Percentiles rank a stretch among this genome's conserved stretches.
These are phyloP conservation scores for Polychytrium aggregatum DNA, from an alignment of 192 early-diverging fungal genomes.

Conservation along the genomic window DNA sequence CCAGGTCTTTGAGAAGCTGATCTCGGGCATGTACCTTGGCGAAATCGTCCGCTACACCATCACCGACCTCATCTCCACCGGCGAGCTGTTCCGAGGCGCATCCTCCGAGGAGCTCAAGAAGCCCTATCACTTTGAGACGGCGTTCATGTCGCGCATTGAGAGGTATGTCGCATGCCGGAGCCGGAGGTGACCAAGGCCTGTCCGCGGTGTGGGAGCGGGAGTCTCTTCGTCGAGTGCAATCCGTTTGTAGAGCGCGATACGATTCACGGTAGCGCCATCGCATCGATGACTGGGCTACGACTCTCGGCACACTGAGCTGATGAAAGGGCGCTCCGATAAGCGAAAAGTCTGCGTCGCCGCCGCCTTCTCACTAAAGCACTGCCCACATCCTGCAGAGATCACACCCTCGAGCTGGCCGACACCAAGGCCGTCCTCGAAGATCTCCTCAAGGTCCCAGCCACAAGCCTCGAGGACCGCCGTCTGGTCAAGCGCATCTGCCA, in stretches of 20 bases:
- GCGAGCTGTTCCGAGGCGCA: conserved; percentile 55
- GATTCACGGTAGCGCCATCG: too few species aligned
- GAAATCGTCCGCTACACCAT: conserved; percentile 70
- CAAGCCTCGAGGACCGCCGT: conserved; percentile 48
- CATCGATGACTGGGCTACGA: too few species aligned
- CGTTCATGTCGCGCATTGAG: conserved; percentile 37
- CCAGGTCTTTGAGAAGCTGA: conserved; percentile 89
- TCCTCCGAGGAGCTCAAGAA: conserved; percentile 54
- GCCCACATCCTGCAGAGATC: conserved; percentile 31
- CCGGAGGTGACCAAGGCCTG: too few species aligned
- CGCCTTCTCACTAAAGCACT: neutral
- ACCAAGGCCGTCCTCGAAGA: conserved; percentile 43
- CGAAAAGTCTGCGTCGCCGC: neutral
- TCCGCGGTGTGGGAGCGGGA: too few species aligned
- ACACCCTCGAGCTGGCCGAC: conserved; percentile 41
- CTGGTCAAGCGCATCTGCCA: conserved; percentile 55
- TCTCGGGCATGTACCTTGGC: conserved; percentile 84
- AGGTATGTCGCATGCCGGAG: conserved; percentile 9
- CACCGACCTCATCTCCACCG: conserved; percentile 66
- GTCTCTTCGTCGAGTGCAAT: too few species aligned
- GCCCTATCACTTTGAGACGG: conserved; percentile 56
- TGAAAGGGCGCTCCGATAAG: too few species aligned
- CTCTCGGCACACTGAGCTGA: too few species aligned
- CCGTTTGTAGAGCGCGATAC: too few species aligned
- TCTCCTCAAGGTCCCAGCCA: conserved; percentile 45